Evolutionary conservation across 352 stramenopile genomes (phyloP), one percentile per base, ranked within the genome.

Genomic region (Phytopythium kandeliae): DNA sequence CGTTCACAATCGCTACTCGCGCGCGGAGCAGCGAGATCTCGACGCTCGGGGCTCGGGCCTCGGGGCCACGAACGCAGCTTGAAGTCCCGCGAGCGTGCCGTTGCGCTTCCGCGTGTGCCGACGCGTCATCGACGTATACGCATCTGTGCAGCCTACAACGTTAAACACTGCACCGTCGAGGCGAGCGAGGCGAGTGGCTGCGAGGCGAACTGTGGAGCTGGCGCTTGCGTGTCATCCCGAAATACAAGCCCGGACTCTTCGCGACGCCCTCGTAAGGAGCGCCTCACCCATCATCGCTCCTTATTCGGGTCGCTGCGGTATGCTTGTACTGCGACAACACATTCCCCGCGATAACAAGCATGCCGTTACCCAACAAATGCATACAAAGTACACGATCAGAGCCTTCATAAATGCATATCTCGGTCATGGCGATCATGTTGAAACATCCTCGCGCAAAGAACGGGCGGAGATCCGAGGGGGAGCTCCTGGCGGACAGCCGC

Each of bases 111-210:
- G n/a, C 26, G 36, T n/a, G 24, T 48, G 38, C 34, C 21, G 48
- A 37, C 12, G 37, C 38, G 64, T 60, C 54, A 72, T 72, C 64
- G 34, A 24, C 48, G 53, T 60, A 69, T 55, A 69, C 64, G 57
- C 60, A 72, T 48, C 40, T 21, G 24, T 7, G 46, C 22, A 21
- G 24, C 3, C n/a, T 36, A 21, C 21, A 17, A 19, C 46, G 22
- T n/a, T n/a, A n/a, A n/a, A n/a, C n/a, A n/a, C n/a, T n/a, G n/a
- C n/a, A n/a, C n/a, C n/a, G n/a, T n/a, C n/a, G n/a, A n/a, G n/a
- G n/a, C n/a, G n/a, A n/a, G n/a, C n/a, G n/a, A n/a, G n/a, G n/a
- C n/a, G n/a, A n/a, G n/a, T 31, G 19, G 24, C 31, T 21, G 31
- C 22, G 46, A 8, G 21, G 46, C 30, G 30, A 41, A 42, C 40